These are phyloP conservation scores for Kodamaea anthophila DNA, from an alignment of 1,139 yeast species.

Conservation along the genomic window DNA sequence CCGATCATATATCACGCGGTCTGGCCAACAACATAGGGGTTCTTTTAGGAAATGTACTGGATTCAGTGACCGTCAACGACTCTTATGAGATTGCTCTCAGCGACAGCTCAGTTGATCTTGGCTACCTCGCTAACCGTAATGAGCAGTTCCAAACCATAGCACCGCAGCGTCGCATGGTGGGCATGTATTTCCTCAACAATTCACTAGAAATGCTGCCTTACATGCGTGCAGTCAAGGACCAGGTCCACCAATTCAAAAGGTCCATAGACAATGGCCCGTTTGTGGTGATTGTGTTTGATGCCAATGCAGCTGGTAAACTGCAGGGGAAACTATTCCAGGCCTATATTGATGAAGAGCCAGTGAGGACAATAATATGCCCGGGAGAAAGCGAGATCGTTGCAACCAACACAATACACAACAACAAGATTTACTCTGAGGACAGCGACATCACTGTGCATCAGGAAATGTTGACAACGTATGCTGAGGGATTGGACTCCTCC, in stretches of 20 bases:
- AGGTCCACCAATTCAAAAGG: conserved; percentile 6
- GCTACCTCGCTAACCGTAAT: conserved; percentile 20
- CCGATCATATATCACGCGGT: conserved; percentile 20
- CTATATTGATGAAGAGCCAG: conserved; percentile 4
- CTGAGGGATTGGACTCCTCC: conserved; percentile 14
- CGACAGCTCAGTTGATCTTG: conserved; percentile 15
- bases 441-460: conserved; percentile 8
- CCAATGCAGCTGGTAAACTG: conserved; percentile 5
- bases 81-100: conserved; percentile 19
- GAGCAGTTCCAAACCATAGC: conserved; percentile 23
- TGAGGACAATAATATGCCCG: conserved; percentile 13
- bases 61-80: conserved; percentile 12
- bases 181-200: conserved; percentile 21
- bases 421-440: conserved; percentile 17
- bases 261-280: conserved; percentile 2
- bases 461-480: conserved; percentile 10
- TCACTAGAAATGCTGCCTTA: conserved; percentile 5
- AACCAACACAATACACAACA: conserved; percentile 21
- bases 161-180: conserved; percentile 24
- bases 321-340: conserved; percentile 5
- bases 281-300: conserved; percentile 7
- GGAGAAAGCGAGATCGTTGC: conserved; percentile 24
- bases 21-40: conserved; percentile 19
- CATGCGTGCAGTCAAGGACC: conserved; percentile 9
- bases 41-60: conserved; percentile 19